Percentiles rank a stretch among this genome's conserved stretches.
These are phyloP conservation scores for Trichoderma pleuroti DNA, from an alignment of 2,329 filamentous ascomycete species.

Conservation along the genomic window DNA sequence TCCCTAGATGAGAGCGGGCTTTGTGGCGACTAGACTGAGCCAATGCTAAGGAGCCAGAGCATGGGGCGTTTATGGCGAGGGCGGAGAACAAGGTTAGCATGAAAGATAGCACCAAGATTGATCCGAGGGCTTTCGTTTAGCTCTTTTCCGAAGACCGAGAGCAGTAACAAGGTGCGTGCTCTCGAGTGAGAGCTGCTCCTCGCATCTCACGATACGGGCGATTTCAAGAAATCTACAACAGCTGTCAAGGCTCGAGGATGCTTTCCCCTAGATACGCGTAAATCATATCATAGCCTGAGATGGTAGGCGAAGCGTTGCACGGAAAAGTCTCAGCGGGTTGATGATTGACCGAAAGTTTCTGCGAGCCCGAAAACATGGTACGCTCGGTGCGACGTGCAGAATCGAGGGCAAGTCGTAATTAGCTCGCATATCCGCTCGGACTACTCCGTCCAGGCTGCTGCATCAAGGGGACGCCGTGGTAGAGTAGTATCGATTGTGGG, in stretches of 20 bases:
- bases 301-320: neutral
- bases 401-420: neutral
- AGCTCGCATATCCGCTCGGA: conserved; percentile 12
- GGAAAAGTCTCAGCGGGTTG: neutral
- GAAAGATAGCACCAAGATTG: neutral
- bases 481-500: neutral
- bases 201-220: neutral
- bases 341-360: conserved; percentile 10
- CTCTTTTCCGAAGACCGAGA: conserved; percentile 6
- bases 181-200: neutral
- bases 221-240: neutral
- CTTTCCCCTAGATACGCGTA: neutral
- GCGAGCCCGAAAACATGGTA: conserved; percentile 6
- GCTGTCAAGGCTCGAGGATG: no score
- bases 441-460: conserved; percentile 10
- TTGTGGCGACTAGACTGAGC: conserved; percentile 2
- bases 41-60: conserved; percentile 1
- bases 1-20: neutral
- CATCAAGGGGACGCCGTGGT: conserved; percentile 1
- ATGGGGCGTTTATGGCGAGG: neutral
- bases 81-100: conserved; percentile 11
- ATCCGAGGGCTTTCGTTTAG: neutral
- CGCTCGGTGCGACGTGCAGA: conserved; percentile 7
- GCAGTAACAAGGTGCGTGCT: neutral
- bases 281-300: neutral